phyloP scores from a whole-genome alignment of 768 basidiomycete species.

The Gyrodon lividus region DNA sequence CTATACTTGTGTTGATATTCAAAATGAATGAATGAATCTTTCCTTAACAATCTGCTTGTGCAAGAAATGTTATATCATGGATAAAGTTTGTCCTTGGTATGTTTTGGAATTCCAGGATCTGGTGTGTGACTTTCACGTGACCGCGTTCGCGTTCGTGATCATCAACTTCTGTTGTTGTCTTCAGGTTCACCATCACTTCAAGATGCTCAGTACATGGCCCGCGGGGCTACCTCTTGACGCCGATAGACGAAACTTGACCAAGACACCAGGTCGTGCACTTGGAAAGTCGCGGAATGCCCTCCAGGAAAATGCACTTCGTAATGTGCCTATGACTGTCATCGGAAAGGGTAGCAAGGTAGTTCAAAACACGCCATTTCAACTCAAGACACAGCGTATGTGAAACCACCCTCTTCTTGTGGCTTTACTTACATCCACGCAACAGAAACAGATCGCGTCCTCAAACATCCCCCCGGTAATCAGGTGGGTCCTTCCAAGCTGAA shows the following conservation, averaged over 20 bases:
- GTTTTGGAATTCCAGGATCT: too few relatives aligned
- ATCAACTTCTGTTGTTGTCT: background rate
- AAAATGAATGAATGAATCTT: too few relatives aligned
- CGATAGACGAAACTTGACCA: slow-evolving; percentile 31
- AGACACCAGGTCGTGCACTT: slow-evolving; percentile 55
- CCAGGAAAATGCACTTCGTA: slow-evolving; percentile 50
- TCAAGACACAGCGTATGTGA: slow-evolving; percentile 29
- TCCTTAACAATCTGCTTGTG: too few relatives aligned
- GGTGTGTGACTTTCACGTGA: slow-evolving; percentile 25
- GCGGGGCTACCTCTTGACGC: slow-evolving; percentile 26
- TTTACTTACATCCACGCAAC: background rate
- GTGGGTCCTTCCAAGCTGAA: slow-evolving; percentile 23
- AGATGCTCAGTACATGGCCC: slow-evolving; percentile 30
- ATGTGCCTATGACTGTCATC: slow-evolving; percentile 40
- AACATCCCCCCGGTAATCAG: slow-evolving; percentile 27
- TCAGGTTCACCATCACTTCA: slow-evolving; percentile 6
- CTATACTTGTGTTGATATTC: too few relatives aligned
- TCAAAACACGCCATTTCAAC: slow-evolving; percentile 36
- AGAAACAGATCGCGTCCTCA: slow-evolving; percentile 23
- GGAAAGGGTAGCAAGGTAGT: slow-evolving; percentile 44
- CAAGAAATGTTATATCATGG: too few relatives aligned
- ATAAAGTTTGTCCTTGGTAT: too few relatives aligned
- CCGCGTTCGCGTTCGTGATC: slow-evolving; percentile 24
- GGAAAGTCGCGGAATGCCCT: slow-evolving; percentile 37
- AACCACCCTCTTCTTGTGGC: too few relatives aligned